phyloP scores from a whole-genome alignment of 148 eudicot genomes.

The Bassia scoparia region DNA sequence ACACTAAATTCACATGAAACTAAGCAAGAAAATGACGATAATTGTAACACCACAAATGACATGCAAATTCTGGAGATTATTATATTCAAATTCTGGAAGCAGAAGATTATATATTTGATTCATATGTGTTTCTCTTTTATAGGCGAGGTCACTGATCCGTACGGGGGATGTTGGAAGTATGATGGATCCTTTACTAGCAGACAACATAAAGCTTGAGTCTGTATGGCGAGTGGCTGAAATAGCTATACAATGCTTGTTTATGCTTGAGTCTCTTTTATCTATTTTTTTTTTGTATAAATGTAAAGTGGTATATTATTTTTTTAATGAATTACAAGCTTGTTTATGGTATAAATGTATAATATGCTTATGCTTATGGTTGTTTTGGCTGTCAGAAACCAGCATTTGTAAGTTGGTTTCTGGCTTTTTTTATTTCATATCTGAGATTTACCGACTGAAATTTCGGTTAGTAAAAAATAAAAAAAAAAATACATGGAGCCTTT shows the following conservation, averaged over 20 bases:
- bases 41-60: constrained; percentile 1
- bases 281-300: too few species aligned
- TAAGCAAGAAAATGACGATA: not conserved
- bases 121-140: constrained; percentile 7
- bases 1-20: not conserved
- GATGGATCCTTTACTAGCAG: constrained; percentile 68
- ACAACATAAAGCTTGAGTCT: constrained; percentile 63
- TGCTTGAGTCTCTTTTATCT: too few species aligned
- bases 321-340: too few species aligned
- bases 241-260: constrained; percentile 95
- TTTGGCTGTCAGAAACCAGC: too few species aligned
- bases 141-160: constrained; percentile 82
- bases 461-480: too few species aligned
- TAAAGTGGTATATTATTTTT: too few species aligned
- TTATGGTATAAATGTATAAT: too few species aligned
- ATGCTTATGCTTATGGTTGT: too few species aligned
- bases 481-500: too few species aligned
- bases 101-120: constrained; percentile 6
- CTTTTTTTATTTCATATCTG: too few species aligned
- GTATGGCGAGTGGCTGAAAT: constrained; percentile 92
- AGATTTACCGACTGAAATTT: too few species aligned
- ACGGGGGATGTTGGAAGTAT: constrained; percentile 90
- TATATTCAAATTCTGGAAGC: not conserved
- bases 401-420: too few species aligned
- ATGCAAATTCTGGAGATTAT: not conserved